Base-by-base conservation (phyloP, 129 eudicot genomes). In the Tagetes erecta region DNA sequence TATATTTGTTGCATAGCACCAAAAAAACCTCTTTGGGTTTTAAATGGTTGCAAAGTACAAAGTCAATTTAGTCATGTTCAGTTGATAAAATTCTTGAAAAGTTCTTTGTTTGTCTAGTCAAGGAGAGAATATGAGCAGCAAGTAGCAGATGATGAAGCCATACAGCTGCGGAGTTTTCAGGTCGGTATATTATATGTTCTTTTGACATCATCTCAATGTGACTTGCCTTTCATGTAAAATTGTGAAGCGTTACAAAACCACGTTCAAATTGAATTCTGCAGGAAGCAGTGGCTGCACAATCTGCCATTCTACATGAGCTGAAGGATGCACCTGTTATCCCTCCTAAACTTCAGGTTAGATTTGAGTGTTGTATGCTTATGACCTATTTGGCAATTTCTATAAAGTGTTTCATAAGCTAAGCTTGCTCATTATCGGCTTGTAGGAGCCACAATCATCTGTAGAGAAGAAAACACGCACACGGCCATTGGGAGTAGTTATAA, bases 241-340 rank as follows among this genome's bases (percentile, higher is more conserved):
- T 64, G 56, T 66, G 57, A 42, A n/a, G 34, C 36, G 0, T 42
- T 76, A 58, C 44, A 47, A 68, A 58, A 58, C 36, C 63, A 37
- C 51, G n/a, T 57, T 71, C 20, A 47, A 35, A 36, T 65, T 65
- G 5, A 44, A 52, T 20, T 3, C 73, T 76, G 71, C 80, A 93
- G 98, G 92, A 85, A 75, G 87, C 87, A 36, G 92, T 93, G 62
- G 96, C 91, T 80, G 89, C 95, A 74, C 96, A 87, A 82, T 79
- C 91, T 75, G 45, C 64, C 64, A 46, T 78, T 57, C 76, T 87
- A 65, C 85, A 82, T 1, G 98, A 86, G 78, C 73, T 79, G 14
- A 74, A 78, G 81, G 98, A 93, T 64, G 65, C 81, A n/a, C 87
- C 85, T 53, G 77, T 79, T 37, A 67, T 68, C 74, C 78, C 89